Evolutionary conservation across 208 protist species (phyloP).

Genomic region (Trypanosoma mega): DNA sequence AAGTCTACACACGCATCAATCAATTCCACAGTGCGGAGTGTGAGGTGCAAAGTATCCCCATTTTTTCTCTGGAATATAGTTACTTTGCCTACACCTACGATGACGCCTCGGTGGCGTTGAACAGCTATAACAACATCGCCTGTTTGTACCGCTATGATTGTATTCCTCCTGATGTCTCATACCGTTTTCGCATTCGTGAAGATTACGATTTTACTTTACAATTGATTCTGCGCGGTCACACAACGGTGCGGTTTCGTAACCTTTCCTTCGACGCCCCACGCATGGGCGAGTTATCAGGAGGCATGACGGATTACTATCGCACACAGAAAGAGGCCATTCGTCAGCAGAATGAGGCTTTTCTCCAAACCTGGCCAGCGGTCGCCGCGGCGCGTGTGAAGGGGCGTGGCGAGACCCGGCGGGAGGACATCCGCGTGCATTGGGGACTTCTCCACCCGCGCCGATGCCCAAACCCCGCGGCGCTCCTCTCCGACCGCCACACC

Average conservation of each 20-base stretch:
- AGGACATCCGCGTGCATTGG: conserved; percentile 82
- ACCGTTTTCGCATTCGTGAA: conserved; percentile 82
- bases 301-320: conserved; percentile 90
- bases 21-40: neutral
- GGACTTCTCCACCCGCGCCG: conserved; percentile 61
- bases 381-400: conserved; percentile 78
- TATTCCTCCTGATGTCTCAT: conserved; percentile 45
- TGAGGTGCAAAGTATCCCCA: conserved; percentile 39
- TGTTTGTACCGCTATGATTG: conserved; percentile 74
- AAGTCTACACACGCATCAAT: conserved; percentile 45
- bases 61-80: conserved; percentile 83
- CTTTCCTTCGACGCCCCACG: conserved; percentile 78
- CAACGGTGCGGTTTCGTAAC: conserved; percentile 77
- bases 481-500: too few relatives aligned
- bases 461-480: conserved; percentile 47
- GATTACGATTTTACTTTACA: conserved; percentile 92
- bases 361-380: conserved; percentile 70
- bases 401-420: conserved; percentile 44
- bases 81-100: conserved; percentile 59
- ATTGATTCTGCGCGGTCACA: conserved; percentile 72
- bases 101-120: conserved; percentile 46
- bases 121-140: conserved; percentile 90
- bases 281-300: conserved; percentile 80
- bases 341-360: conserved; percentile 66
- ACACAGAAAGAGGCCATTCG: conserved; percentile 63